Evolutionary conservation across 352 stramenopile species (phyloP).

Genomic region (Detonula confervacea): DNA sequence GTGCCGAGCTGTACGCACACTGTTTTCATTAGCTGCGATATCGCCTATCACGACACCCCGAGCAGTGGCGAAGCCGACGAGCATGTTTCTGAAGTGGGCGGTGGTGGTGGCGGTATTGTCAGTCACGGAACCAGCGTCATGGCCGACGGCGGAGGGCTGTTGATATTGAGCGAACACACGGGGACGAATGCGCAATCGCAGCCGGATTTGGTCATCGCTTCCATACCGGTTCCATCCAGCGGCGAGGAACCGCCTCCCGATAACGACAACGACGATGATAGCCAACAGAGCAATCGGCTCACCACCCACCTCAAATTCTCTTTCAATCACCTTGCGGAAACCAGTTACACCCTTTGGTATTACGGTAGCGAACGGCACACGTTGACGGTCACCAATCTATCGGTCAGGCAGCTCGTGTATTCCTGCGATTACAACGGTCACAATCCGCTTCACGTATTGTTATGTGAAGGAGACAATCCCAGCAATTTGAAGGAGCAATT

Average conservation of each 20-base stretch:
- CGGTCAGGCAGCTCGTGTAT: conserved; percentile 51
- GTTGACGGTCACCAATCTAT: conserved; percentile 45
- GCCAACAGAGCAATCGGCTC: background rate
- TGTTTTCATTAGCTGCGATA: conserved; percentile 48
- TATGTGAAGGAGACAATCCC: conserved; percentile 43
- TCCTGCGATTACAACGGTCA: conserved; percentile 52
- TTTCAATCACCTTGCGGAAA: conserved; percentile 37
- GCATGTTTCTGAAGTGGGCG: background rate
- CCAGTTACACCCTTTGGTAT: conserved; percentile 42
- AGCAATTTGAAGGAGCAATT: conserved; percentile 47
- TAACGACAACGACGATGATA: background rate
- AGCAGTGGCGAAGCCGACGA: conserved; percentile 22
- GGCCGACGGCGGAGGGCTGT: conserved; percentile 33
- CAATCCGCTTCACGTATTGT: conserved; percentile 51
- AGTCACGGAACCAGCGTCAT: too few species aligned
- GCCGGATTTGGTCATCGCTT: conserved; percentile 31
- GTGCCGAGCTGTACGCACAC: conserved; percentile 50
- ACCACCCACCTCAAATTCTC: conserved; percentile 22
- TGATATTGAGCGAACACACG: conserved; percentile 44
- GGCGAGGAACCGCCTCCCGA: background rate
- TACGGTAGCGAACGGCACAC: conserved; percentile 39
- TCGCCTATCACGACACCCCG: too few species aligned
- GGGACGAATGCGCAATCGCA: background rate
- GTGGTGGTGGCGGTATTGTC: too few species aligned
- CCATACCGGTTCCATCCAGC: conserved; percentile 22